Evolutionary conservation across 1,284 basidiomycete genomes (phyloP), one percentile per base, ranked within the genome.

Genomic region (Thecaphora thlaspeos): DNA sequence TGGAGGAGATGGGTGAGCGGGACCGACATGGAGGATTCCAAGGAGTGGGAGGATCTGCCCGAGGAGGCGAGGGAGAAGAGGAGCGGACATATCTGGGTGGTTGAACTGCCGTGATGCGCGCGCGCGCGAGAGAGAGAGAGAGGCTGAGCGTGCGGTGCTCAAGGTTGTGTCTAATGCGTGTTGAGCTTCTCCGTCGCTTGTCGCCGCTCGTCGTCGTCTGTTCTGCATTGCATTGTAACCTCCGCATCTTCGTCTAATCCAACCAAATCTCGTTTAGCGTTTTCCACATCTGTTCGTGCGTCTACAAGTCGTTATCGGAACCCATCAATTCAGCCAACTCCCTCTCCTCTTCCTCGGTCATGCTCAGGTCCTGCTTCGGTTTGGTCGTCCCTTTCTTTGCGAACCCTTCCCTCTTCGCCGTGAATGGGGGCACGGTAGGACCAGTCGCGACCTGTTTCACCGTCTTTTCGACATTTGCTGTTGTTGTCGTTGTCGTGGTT

Each of bases 1-100:
- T 86, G 85, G 84, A 74, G 75, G 32, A 79, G 84, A 37, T 86
- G 83, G 82, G 84, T 83, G 5, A 72, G 76, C 12, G 84, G 84
- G 3, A 80, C 81, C 21, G 84, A 83, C 63, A 78, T 72, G 30
- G 81, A 81, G 65, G 77, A 77, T 43, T 77, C 73, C 42, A 73
- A 71, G 42, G 81, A 81, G 58, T 80, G 77, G 77, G 58, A 61
- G 5, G 43, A 24, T 1, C 44, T 65, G 24, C 48, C 39, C 24
- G 41, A 19, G 12, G 26, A 28, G 9, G 48, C 48, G 19, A 40
- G 46, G 17, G 61, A 51, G 22, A 36, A 22, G 40, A 37, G 37
- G 26, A 50, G 44, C 22, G 62, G 67, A 2, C 70, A 72, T 43
- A 72, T 74, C 48, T 74, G 63, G 63, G 56, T 69, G 15, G 7